Evolutionary conservation across 306 rosid species (phyloP), one percentile per base, ranked within the genome.

Genomic region (Neltuma alba): DNA sequence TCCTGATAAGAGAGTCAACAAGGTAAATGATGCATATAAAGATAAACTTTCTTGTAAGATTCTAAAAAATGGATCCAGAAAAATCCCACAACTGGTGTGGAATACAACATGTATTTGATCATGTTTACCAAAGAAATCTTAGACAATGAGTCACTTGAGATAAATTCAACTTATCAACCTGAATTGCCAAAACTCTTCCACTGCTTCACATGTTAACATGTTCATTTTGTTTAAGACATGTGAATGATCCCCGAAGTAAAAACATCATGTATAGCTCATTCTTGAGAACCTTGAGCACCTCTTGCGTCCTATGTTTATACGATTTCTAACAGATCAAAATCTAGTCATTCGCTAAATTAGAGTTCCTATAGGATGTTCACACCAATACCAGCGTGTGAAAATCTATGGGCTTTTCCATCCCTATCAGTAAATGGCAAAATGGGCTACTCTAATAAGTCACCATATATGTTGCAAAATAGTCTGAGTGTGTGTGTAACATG

Each of bases 1-100:
- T 94, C 98, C 98, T 92, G 83, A 78, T 45, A 76, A 61, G 36
- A 62, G 57, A 62, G 27, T 44, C 60, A 38, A 86, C 76, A 62
- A 16, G 64, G 55, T 27, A 79, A 60, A 37, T 74, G 27, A 81
- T 28, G 36, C 54, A 74, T 48, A 79, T 18, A 42, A 54, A 57
- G 47, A 48, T 16, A 48, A 55, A 48, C 52, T 61, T 65, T 37
- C 10, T 66, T 14, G 65, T 31, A 41, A 44, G 6, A 16, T 48
- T 36, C 55, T 67, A 14, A 21, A 31, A 66, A 77, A 78, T 27
- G 72, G 52, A 78, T 70, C 41, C 55, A 13, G 15, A 28, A 58
- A 72, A 63, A 61, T 33, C 54, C 30, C 23, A 18, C 48, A 66
- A 25, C 42, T 10, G 44, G 52, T 37, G 52, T 44, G 66, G 33